A percentile compares a stretch with the other conserved stretches of the same genome.
phyloP scores from a whole-genome alignment of 2,329 filamentous ascomycete species.

The Penicillium occitanis region DNA sequence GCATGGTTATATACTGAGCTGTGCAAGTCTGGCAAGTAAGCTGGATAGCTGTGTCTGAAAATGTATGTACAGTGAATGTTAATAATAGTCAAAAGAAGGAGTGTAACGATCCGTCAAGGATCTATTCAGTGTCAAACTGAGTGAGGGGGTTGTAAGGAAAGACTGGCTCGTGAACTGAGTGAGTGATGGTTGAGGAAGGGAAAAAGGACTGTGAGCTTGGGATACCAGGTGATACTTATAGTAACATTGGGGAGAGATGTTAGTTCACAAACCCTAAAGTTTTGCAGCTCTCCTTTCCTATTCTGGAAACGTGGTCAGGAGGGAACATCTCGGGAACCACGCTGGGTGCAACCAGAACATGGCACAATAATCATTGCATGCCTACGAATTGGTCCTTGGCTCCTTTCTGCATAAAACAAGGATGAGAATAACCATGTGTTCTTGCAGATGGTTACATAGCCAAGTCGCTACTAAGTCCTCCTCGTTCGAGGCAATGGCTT shows the following conservation, averaged over 20 bases:
- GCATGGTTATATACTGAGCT: conserved; percentile 14
- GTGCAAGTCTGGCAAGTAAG: background rate
- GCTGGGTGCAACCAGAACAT: background rate
- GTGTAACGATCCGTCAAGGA: conserved; percentile 22
- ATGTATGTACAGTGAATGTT: conserved; percentile 21
- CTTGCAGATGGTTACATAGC: conserved; percentile 11
- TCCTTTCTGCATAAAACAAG: too few relatives aligned
- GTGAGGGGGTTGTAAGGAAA: conserved; percentile 10
- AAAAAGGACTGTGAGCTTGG: background rate
- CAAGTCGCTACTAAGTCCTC: background rate
- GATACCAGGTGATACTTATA: conserved; percentile 13
- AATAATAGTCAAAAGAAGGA: conserved; percentile 14
- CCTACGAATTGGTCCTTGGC: background rate
- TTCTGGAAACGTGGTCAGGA: conserved; percentile 4
- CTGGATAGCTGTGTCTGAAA: background rate
- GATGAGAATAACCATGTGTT: background rate
- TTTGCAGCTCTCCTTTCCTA: background rate
- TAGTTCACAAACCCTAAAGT: background rate
- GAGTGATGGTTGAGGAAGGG: background rate
- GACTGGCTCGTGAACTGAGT: conserved; percentile 11
- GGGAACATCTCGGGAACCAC: background rate
- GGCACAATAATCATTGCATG: background rate
- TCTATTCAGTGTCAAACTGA: conserved; percentile 21
- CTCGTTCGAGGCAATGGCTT: background rate
- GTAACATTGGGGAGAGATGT: background rate